A percentile compares a stretch with the other conserved stretches of the same genome.
Conservation (phyloP, 2,329 filamentous ascomycete species). For the Zymoseptoria passerinii region DNA sequence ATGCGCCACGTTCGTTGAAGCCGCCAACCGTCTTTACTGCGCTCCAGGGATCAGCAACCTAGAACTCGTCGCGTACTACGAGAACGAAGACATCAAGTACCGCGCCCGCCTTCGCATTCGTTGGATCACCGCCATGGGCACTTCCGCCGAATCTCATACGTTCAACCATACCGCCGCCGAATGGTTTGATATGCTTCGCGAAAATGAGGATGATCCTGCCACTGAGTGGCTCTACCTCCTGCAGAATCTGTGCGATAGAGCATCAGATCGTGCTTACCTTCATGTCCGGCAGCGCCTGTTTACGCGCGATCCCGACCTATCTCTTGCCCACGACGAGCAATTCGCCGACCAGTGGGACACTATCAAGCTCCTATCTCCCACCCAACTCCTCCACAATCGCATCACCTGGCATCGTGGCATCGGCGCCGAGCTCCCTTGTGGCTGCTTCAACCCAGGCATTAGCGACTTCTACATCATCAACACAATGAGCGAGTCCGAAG, state of each 20-base stretch:
- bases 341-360: background rate
- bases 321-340: background rate
- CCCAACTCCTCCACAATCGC: background rate
- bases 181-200: background rate
- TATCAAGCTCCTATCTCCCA: background rate
- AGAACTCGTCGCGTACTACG: background rate
- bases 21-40: background rate
- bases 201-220: background rate
- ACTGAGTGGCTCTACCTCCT: background rate
- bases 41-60: slow-evolving; percentile 3
- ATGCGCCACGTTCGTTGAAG: background rate
- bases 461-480: background rate
- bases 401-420: background rate
- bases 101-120: background rate
- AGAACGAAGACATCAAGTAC: background rate
- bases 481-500: background rate
- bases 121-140: background rate
- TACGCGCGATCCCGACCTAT: background rate
- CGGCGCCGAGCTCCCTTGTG: background rate
- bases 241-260: background rate
- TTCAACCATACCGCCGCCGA: background rate
- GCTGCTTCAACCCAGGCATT: background rate
- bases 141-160: background rate
- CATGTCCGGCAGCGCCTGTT: background rate
- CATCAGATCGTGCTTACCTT: background rate